A percentile compares a stretch with the other conserved stretches of the same genome.
These are phyloP conservation scores for Ceratocystis diversiconidia DNA, from an alignment of 2,329 filamentous ascomycete genomes.

Conservation along the genomic window DNA sequence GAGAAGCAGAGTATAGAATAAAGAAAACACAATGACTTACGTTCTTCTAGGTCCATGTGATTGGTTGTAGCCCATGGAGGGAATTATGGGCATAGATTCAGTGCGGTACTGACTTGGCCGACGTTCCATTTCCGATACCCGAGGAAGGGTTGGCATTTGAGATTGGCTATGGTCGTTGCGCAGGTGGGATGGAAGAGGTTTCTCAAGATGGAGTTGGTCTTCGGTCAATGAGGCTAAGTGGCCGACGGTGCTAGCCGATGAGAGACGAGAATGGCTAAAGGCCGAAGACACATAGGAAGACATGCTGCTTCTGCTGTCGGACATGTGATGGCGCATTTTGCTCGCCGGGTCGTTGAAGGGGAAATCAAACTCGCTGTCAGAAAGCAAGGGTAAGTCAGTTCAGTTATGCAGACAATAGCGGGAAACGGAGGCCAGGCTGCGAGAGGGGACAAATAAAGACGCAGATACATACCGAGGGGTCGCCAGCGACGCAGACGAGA, in stretches of 20 bases:
- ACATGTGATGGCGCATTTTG: slow-evolving; percentile 29
- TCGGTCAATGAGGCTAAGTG: slow-evolving; percentile 20
- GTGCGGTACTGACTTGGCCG: slow-evolving; percentile 16
- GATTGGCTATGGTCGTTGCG: slow-evolving; percentile 9
- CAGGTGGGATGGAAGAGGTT: slow-evolving; percentile 13
- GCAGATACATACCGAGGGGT: slow-evolving; percentile 15
- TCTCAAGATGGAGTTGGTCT: slow-evolving; percentile 16
- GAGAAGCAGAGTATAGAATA: not conserved
- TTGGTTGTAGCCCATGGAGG: slow-evolving; percentile 11
- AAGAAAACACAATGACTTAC: slow-evolving; percentile 10
- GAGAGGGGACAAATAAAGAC: not conserved
- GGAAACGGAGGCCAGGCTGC: too few relatives aligned
- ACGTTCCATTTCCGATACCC: slow-evolving; percentile 14
- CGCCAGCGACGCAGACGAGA: slow-evolving; percentile 18
- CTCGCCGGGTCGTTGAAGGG: slow-evolving; percentile 10
- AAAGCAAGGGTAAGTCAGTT: not conserved
- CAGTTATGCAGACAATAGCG: not conserved
- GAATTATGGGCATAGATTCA: slow-evolving; percentile 15
- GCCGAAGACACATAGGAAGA: slow-evolving; percentile 36
- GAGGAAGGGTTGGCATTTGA: slow-evolving; percentile 12
- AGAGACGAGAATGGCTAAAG: slow-evolving; percentile 35
- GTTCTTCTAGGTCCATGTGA: slow-evolving; percentile 10
- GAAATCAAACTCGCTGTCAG: slow-evolving; percentile 15
- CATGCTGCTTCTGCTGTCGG: slow-evolving; percentile 39
- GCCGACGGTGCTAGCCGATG: slow-evolving; percentile 38